phyloP scores from a whole-genome alignment of 768 basidiomycete genomes.

The Psilocybe azurescens region DNA sequence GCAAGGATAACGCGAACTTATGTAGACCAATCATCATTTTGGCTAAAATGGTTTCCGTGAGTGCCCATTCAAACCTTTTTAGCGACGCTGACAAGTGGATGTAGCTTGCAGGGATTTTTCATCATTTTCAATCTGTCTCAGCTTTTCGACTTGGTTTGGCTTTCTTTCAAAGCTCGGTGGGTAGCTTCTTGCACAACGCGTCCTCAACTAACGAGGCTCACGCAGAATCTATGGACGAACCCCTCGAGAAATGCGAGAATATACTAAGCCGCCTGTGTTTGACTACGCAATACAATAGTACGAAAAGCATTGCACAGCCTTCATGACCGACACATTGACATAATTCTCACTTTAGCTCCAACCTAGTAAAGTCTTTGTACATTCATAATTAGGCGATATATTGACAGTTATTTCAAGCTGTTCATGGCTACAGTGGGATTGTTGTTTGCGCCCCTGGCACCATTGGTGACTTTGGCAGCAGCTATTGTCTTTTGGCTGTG shows the following conservation, averaged over 20 bases:
- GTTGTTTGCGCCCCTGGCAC: constrained; percentile 94
- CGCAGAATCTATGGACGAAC: constrained; percentile 82
- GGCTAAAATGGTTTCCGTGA: constrained; percentile 95
- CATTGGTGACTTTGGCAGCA: constrained; percentile 84
- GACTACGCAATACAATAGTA: constrained; percentile 87
- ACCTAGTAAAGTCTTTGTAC: constrained; percentile 28
- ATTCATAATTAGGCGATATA: constrained; percentile 16
- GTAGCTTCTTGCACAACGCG: constrained; percentile 43
- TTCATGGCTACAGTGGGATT: constrained; percentile 93
- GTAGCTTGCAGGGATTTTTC: constrained; percentile 82
- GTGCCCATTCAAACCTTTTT: constrained; percentile 28
- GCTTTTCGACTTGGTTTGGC: constrained; percentile 76
- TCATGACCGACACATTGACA: too few species aligned
- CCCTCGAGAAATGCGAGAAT: constrained; percentile 88
- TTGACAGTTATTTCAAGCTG: constrained; percentile 41
- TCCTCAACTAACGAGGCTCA: neutral
- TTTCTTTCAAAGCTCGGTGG: constrained; percentile 69
- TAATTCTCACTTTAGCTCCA: constrained; percentile 25
- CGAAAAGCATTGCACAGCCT: constrained; percentile 31
- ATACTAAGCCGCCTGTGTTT: constrained; percentile 90
- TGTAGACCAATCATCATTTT: constrained; percentile 89
- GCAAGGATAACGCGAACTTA: constrained; percentile 83
- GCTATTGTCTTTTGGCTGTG: constrained; percentile 88
- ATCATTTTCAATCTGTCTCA: constrained; percentile 86
- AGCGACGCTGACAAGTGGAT: neutral